Base-by-base conservation (phyloP, 2,329 filamentous ascomycete genomes). In the Claviceps spartinae region DNA sequence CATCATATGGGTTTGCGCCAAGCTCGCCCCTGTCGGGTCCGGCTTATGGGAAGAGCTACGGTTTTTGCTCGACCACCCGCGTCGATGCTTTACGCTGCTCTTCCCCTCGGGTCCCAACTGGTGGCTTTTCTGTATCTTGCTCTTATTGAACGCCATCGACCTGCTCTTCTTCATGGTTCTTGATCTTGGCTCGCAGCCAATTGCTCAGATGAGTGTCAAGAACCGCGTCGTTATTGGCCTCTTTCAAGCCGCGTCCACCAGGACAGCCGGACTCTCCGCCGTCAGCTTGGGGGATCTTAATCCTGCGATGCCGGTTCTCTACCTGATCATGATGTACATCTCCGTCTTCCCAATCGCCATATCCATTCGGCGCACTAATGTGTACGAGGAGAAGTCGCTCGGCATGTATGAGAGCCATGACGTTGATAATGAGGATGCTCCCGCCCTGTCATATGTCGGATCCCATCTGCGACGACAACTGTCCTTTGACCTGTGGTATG, bases 291-390 rank as follows among this genome's bases (percentile, higher is more conserved):
- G 85, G 1, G 70, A 78, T 0, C 73, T 98, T 2, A 90, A 97
- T 58, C 90, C 93, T 1, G 93, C 86, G 3, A 88, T 96, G 53
- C 90, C 95, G 61, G 88, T 94, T 14, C 88, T 89, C 24, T 97
- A 96, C 70, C 74, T 97, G 68, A 83, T 97, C 67, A 97, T 97
- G 93, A 97, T 97, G 93, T 97, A 97, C 68, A 95, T 97, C 56
- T 95, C 90, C 53, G 87, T 96, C 54, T 95, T 95, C 60, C 91
- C 91, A 5, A 95, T 97, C 60, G 91, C 93, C 63, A 97, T 97
- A 61, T 93, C 87, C 6, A 86, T 97, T 60, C 88, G 91, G 50
- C 78, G 87, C 57, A 96, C 91, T 54, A 97, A 97, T 64, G 91
- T 96, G 2, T 97, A 97, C 71, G 91, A 96, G 67, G 91, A 97